A percentile compares a stretch with the other conserved stretches of the same genome.
phyloP scores from a whole-genome alignment of 768 basidiomycete genomes.

The Rhodotorula diobovata region DNA sequence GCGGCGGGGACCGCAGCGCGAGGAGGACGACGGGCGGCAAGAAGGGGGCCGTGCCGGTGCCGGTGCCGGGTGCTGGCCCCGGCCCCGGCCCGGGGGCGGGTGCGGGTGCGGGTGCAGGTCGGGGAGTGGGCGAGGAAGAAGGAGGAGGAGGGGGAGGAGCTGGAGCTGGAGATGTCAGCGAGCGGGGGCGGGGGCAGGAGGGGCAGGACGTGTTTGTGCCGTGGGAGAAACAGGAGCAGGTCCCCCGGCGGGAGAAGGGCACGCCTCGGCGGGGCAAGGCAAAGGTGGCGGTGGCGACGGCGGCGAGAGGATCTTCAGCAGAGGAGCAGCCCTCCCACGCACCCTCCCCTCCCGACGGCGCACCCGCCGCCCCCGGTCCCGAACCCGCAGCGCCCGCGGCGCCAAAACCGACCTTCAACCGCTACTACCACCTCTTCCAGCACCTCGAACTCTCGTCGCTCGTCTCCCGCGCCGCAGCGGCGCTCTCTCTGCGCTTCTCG shows the following conservation, averaged over 20 bases:
- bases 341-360: too few relatives aligned
- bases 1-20: slow-evolving; percentile 23
- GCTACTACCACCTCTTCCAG: slow-evolving; percentile 95
- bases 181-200: background rate
- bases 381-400: background rate
- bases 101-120: too few relatives aligned
- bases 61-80: too few relatives aligned
- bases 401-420: slow-evolving; percentile 59
- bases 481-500: slow-evolving; percentile 56
- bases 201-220: slow-evolving; percentile 86
- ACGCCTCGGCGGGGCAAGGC: background rate
- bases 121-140: too few relatives aligned
- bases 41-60: slow-evolving; percentile 21
- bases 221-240: slow-evolving; percentile 57
- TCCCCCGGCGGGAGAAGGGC: slow-evolving; percentile 29
- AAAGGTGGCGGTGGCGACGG: background rate
- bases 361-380: background rate
- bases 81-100: too few relatives aligned
- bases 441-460: slow-evolving; percentile 68
- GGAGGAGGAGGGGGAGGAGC: too few relatives aligned
- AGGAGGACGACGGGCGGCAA: slow-evolving; percentile 16
- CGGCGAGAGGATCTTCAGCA: background rate
- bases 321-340: too few relatives aligned
- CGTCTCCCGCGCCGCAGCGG: slow-evolving; percentile 60
- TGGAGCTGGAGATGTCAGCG: too few relatives aligned